phyloP scores from a whole-genome alignment of 2,329 filamentous ascomycete genomes.

The Penicillium sclerotigenum region DNA sequence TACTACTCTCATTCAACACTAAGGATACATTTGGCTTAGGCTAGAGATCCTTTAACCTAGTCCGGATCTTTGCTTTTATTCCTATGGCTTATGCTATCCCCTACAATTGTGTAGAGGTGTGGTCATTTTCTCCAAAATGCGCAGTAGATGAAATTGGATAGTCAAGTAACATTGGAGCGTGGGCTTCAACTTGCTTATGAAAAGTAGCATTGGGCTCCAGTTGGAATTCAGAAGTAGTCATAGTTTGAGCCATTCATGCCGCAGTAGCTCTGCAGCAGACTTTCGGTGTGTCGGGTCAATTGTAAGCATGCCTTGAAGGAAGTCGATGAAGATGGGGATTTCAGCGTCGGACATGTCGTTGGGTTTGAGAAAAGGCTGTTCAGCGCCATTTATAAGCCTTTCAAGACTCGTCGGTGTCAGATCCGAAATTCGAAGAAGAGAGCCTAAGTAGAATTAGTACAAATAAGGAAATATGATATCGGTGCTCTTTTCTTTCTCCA shows the following conservation, averaged over 20 bases:
- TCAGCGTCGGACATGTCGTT: slow-evolving; percentile 24
- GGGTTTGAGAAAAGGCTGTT: slow-evolving; percentile 25
- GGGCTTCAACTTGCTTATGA: too few species aligned
- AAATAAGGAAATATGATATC: neutral
- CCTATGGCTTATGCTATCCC: too few species aligned
- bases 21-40: neutral
- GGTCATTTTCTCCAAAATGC: too few species aligned
- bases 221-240: neutral
- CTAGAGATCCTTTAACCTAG: too few species aligned
- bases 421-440: slow-evolving; percentile 25
- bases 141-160: too few species aligned
- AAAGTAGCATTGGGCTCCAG: too few species aligned
- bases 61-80: too few species aligned
- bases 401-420: slow-evolving; percentile 25
- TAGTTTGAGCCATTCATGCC: slow-evolving; percentile 23
- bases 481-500: neutral
- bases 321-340: slow-evolving; percentile 27
- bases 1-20: neutral
- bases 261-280: slow-evolving; percentile 24
- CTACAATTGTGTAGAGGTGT: too few species aligned
- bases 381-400: slow-evolving; percentile 21
- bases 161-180: too few species aligned
- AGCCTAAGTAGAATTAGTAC: slow-evolving; percentile 7
- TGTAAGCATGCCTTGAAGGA: slow-evolving; percentile 23
- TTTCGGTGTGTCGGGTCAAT: slow-evolving; percentile 24